Percentiles rank a stretch among this genome's conserved stretches.
Evolutionary conservation across 257 asterid genomes (phyloP).

Genomic region (Echites panduratus): DNA sequence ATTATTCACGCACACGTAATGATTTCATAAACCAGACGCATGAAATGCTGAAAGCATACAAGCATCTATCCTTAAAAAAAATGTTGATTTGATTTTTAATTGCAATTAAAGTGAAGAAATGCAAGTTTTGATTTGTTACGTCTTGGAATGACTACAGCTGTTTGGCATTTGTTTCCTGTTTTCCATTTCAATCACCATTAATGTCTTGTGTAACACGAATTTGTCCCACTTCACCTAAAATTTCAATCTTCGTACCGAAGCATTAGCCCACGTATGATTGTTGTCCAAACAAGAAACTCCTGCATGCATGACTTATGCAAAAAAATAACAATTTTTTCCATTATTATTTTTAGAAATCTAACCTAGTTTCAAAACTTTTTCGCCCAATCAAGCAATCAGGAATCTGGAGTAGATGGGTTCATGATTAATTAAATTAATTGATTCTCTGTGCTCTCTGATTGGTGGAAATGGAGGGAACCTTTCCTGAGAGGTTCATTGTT

Average conservation of each 20-base stretch:
- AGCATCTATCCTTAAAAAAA: no score
- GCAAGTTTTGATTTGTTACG: no score
- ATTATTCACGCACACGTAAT: no score
- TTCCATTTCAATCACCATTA: not conserved
- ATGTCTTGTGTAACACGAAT: not conserved
- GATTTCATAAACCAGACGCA: no score
- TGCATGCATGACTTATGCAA: not conserved
- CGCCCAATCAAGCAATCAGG: not conserved
- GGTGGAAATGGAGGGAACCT: not conserved
- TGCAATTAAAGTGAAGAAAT: no score
- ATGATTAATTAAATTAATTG: no score
- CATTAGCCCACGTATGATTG: not conserved
- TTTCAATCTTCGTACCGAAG: not conserved
- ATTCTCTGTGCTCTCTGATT: no score
- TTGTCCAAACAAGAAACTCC: not conserved
- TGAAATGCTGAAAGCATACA: no score
- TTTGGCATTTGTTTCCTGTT: not conserved
- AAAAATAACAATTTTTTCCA: not conserved
- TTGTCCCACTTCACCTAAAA: slow-evolving; percentile 5
- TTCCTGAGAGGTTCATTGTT: not conserved
- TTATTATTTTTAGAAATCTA: not conserved
- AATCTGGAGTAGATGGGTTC: no score
- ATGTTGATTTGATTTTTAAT: no score
- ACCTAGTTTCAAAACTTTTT: not conserved
- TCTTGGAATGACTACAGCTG: no score